Conservation (phyloP, 2,329 filamentous ascomycete species). For the Exophiala dermatitidis region DNA sequence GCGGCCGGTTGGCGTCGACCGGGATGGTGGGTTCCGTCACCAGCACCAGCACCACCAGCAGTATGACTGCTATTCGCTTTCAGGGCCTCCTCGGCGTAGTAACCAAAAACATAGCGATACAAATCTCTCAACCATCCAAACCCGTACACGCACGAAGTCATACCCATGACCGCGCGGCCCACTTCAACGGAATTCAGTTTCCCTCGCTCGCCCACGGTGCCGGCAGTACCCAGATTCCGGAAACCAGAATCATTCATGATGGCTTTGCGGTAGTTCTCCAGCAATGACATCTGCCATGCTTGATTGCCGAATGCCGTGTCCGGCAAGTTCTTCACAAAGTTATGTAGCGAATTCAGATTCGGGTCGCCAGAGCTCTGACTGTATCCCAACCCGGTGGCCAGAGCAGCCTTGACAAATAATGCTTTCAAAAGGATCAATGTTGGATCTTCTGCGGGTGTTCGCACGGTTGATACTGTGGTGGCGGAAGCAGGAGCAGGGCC, state of each 20-base stretch:
- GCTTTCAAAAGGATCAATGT: conserved; percentile 72
- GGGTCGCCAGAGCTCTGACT: conserved; percentile 18
- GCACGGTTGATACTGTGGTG: conserved; percentile 40
- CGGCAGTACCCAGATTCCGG: conserved; percentile 37
- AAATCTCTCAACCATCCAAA: conserved; percentile 76
- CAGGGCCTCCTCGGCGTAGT: conserved; percentile 67
- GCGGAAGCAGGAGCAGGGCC: conserved; percentile 37
- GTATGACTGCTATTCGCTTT: conserved; percentile 10
- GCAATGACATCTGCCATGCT: conserved; percentile 61
- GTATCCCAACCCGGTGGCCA: conserved; percentile 21
- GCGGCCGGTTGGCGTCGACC: neutral
- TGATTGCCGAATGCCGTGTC: conserved; percentile 70
- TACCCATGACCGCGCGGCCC: conserved; percentile 68
- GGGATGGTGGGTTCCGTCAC: neutral
- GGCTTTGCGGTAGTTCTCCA: conserved; percentile 73
- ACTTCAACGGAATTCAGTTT: conserved; percentile 66
- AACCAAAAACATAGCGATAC: conserved; percentile 77
- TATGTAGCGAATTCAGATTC: conserved; percentile 64
- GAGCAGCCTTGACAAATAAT: conserved; percentile 74
- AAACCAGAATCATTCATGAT: conserved; percentile 67
- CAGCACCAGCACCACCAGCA: neutral
- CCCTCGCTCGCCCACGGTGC: conserved; percentile 50
- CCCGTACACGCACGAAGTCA: conserved; percentile 59
- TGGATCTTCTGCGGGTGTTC: conserved; percentile 55
- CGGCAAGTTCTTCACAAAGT: conserved; percentile 69